Conservation (phyloP, 139 green algal genomes). For the Chlamydomonas schloesseri region DNA sequence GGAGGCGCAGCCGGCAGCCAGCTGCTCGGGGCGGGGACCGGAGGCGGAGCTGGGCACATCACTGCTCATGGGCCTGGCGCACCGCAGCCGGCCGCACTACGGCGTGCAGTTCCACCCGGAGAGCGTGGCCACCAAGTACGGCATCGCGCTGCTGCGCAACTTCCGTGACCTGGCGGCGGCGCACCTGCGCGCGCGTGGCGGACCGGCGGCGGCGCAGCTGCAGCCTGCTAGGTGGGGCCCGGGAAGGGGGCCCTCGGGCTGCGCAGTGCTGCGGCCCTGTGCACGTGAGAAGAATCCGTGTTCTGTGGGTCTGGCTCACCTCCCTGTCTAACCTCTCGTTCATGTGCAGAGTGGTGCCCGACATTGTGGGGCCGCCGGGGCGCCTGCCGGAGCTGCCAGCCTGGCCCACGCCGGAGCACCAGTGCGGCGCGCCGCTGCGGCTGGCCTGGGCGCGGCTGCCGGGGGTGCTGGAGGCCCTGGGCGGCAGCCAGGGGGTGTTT, state of each 20-base stretch:
- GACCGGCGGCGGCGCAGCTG: background rate
- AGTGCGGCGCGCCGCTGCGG: conserved; percentile 25
- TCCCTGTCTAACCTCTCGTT: no score
- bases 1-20: background rate
- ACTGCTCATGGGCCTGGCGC: conserved; percentile 90
- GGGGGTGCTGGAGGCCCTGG: conserved; percentile 37
- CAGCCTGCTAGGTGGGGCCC: background rate
- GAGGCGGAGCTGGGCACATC: background rate
- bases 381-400: background rate
- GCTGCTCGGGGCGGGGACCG: background rate
- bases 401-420: conserved; percentile 31
- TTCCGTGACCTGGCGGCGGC: conserved; percentile 81
- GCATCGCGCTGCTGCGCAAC: conserved; percentile 86
- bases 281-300: no score
- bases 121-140: conserved; percentile 86
- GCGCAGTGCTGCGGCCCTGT: no score
- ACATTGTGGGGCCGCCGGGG: conserved; percentile 38
- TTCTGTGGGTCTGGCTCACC: no score
- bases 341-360: background rate
- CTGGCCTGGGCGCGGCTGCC: conserved; percentile 50
- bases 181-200: background rate
- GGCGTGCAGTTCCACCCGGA: conserved; percentile 99
- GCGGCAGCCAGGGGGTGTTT: conserved; percentile 57
- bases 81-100: conserved; percentile 81
- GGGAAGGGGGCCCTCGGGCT: no score